Percentiles rank a stretch among this genome's conserved stretches.
Evolutionary conservation across 2,329 filamentous ascomycete species (phyloP).

Genomic region (Fusarium mexicanum): DNA sequence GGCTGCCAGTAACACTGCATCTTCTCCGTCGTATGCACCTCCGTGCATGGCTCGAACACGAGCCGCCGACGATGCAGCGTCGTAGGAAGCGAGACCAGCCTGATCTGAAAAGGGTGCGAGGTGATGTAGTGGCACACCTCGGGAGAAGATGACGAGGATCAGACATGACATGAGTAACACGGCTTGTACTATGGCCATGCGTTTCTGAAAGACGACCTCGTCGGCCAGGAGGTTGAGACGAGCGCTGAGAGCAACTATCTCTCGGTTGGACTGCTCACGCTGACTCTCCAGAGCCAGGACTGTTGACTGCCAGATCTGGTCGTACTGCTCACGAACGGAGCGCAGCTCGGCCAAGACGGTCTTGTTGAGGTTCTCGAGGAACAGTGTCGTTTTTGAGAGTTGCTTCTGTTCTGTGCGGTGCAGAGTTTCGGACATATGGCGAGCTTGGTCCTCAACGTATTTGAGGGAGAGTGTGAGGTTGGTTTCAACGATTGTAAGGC

Average conservation of each 20-base stretch:
- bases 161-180: conserved; percentile 88
- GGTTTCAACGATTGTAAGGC: conserved; percentile 87
- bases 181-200: conserved; percentile 93
- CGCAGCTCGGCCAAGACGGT: conserved; percentile 86
- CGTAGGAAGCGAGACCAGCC: conserved; percentile 31
- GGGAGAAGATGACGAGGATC: conserved; percentile 83
- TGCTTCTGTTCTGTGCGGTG: conserved; percentile 88
- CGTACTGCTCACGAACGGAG: conserved; percentile 84
- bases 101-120: conserved; percentile 46
- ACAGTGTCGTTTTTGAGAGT: conserved; percentile 81
- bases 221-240: conserved; percentile 91
- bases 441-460: conserved; percentile 97
- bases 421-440: conserved; percentile 87
- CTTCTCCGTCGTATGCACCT: conserved; percentile 11
- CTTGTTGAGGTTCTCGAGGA: conserved; percentile 84
- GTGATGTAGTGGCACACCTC: conserved; percentile 55
- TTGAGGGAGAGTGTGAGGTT: conserved; percentile 93
- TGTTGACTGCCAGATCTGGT: conserved; percentile 96
- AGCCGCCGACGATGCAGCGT: conserved; percentile 26
- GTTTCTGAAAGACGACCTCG: conserved; percentile 86
- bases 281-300: conserved; percentile 91
- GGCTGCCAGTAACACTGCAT: background rate
- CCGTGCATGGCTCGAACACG: conserved; percentile 31
- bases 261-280: conserved; percentile 82
- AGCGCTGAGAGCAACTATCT: conserved; percentile 82